Percentiles rank a stretch among this genome's conserved stretches.
Conservation (phyloP, 2,329 filamentous ascomycete genomes). For the Periconia sp. region DNA sequence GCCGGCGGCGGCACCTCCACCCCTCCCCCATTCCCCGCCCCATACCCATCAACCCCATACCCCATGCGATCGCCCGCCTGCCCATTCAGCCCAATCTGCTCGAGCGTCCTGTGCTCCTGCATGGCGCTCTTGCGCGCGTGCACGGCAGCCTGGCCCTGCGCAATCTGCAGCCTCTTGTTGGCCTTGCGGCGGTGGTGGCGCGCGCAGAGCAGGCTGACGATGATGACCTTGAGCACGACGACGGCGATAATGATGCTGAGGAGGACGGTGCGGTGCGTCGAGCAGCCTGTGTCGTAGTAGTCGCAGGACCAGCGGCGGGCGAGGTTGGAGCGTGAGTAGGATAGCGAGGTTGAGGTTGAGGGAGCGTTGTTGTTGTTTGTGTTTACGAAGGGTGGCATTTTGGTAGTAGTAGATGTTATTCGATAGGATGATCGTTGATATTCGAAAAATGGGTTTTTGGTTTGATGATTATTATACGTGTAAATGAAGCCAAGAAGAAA, state of each 20-base stretch:
- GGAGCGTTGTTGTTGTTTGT: neutral
- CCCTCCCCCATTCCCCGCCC: no score
- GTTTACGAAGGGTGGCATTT: no score
- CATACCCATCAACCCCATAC: no score
- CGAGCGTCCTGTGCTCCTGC: no score
- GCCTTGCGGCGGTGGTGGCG: constrained; percentile 14
- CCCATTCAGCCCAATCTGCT: no score
- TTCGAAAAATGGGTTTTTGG: no score
- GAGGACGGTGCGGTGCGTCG: constrained; percentile 26
- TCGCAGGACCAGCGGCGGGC: constrained; percentile 12
- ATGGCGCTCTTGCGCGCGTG: neutral
- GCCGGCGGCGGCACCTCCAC: no score
- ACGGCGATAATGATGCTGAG: constrained; percentile 25
- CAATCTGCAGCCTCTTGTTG: constrained; percentile 1
- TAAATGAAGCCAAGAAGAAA: no score
- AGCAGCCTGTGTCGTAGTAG: constrained; percentile 19
- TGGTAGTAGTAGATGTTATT: neutral
- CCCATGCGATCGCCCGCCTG: no score
- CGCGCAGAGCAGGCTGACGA: constrained; percentile 19
- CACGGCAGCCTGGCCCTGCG: neutral
- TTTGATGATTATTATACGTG: no score
- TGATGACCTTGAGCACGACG: constrained; percentile 16
- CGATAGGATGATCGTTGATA: neutral
- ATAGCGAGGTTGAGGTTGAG: neutral
- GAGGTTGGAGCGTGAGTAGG: neutral